These are phyloP conservation scores for Jacaranda mimosifolia DNA, from an alignment of 257 asterid species.

Conservation along the genomic window DNA sequence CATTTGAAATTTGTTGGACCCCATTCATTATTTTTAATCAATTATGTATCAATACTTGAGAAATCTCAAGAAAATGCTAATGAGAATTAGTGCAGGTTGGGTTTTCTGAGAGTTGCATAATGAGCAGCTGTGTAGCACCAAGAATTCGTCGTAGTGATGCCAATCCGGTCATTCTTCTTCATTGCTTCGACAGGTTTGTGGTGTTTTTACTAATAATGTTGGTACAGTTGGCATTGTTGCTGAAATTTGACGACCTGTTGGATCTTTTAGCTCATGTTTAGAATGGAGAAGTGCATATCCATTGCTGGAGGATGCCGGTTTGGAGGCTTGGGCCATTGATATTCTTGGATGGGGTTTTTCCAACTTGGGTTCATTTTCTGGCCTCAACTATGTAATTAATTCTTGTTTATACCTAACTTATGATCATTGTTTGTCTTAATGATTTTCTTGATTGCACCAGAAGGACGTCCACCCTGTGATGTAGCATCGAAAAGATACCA, in stretches of 20 bases:
- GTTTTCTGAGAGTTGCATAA: constrained; percentile 57
- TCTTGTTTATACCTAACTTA: not conserved
- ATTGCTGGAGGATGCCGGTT: constrained; percentile 73
- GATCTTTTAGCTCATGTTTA: constrained; percentile 69
- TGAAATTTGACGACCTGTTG: constrained; percentile 21
- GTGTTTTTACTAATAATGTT: not conserved
- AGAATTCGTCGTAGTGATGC: constrained; percentile 42
- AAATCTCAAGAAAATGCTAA: not conserved
- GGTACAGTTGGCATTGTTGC: not conserved
- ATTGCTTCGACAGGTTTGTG: constrained; percentile 76
- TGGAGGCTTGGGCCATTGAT: constrained; percentile 88
- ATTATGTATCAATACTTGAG: not conserved
- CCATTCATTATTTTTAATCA: not conserved
- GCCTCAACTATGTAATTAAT: not conserved
- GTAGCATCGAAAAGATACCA: constrained; percentile 77
- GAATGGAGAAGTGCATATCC: constrained; percentile 86
- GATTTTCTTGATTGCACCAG: constrained; percentile 42
- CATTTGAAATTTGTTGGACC: not conserved
- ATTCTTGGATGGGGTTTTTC: constrained; percentile 96
- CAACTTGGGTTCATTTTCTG: constrained; percentile 57
- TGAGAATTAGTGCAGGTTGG: constrained; percentile 45
- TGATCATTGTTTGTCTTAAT: not conserved
- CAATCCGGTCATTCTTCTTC: constrained; percentile 87
- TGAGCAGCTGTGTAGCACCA: constrained; percentile 92
- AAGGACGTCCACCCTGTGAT: constrained; percentile 67